Base-by-base conservation (phyloP, 1,284 basidiomycete genomes). In the Coriolopsis trogii region DNA sequence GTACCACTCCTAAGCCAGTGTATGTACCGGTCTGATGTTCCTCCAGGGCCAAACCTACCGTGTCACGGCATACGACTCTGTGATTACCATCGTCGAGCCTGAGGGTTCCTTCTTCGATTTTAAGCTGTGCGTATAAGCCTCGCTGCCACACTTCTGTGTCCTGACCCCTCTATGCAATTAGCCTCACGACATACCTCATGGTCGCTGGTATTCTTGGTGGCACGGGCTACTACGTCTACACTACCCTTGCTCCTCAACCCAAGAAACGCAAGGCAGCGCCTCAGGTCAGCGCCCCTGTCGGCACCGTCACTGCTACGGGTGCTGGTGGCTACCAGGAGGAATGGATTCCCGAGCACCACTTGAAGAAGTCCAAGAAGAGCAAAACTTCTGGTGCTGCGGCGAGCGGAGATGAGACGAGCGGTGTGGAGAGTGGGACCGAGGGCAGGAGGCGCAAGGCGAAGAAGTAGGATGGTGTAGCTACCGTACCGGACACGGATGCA, bases 271-370 rank as follows among this genome's bases (percentile, higher is more conserved):
- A 58, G 43, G 40, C 60, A 12, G 46, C 54, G 21, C 52, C 67
- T 0, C 62, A 73, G 7, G 73, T 82, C 52, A 83, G 81, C 53
- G 73, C 82, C 9, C 81, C 86, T n/a, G 77, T 80, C 28, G 76
- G 79, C 38, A 71, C 79, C 4, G 79, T 81, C 36, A 85, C 85
- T n/a, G 83, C 82, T 46, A 85, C 85, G 29, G 81, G 85, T 18
- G 80, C 86, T 4, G 82, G 84, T 51, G 86, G 84, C 44, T 94
- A 94, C 63, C 84, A 93, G 64, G 91, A 95, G 67, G 92, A 95
- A 64, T 95, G 93, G 93, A 95, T 95, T 63, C 93, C 93, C 15
- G 87, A 86, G 61, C 87, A 92, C 63, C 91, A 94, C 63, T 73
- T 93, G 58, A 87, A 83, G 73, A 89, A 89, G 70, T 57, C 73